A percentile compares a stretch with the other conserved stretches of the same genome.
Conservation (phyloP, 2,329 filamentous ascomycete genomes). For the Bretziella fagacearum region DNA sequence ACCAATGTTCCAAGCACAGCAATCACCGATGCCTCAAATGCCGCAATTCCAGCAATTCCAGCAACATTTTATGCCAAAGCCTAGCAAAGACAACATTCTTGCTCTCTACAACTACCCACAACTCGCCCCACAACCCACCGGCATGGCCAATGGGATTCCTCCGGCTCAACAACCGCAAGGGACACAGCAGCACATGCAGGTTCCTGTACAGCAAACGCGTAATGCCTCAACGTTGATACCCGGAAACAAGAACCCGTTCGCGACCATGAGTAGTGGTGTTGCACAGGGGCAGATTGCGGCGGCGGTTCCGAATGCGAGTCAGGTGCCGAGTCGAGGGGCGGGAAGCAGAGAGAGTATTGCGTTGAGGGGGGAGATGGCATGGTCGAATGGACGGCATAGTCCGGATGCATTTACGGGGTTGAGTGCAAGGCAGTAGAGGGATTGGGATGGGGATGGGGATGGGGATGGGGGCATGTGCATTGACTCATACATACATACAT, state of each 20-base stretch:
- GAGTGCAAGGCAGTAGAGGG: constrained; percentile 36
- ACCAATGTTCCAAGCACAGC: constrained; percentile 8
- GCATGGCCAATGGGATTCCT: constrained; percentile 4
- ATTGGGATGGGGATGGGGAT: not conserved
- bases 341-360: constrained; percentile 54
- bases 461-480: too few species aligned
- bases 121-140: constrained; percentile 14
- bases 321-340: constrained; percentile 4
- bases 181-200: constrained; percentile 15
- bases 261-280: constrained; percentile 21
- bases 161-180: not conserved
- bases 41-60: constrained; percentile 19
- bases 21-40: not conserved
- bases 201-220: constrained; percentile 16
- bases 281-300: constrained; percentile 15
- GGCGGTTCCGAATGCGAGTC: constrained; percentile 25
- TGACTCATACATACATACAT: too few species aligned
- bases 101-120: constrained; percentile 50
- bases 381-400: constrained; percentile 55
- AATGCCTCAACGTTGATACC: constrained; percentile 23
- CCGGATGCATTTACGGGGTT: constrained; percentile 66
- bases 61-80: constrained; percentile 24
- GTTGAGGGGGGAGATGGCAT: constrained; percentile 45
- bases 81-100: constrained; percentile 59
- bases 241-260: constrained; percentile 41